Base-by-base conservation (phyloP, 495 filamentous ascomycete species). In the Chaetomium cochliodes region DNA sequence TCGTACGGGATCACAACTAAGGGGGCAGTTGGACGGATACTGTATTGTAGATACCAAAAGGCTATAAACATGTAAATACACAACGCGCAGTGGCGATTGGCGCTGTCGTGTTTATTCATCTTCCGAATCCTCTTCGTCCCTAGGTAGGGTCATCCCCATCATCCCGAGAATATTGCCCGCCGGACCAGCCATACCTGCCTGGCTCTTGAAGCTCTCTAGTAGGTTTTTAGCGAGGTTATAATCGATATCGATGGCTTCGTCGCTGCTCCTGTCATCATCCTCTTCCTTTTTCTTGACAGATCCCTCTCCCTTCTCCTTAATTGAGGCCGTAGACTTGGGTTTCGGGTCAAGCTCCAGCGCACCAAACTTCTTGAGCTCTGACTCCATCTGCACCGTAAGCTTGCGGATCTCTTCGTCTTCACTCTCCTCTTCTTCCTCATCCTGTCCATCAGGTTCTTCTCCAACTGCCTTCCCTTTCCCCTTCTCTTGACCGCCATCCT, bases 211-310 rank as follows among this genome's bases (percentile, higher is more conserved):
- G 70, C 89, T 91, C 77, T 96, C 90, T n/a, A 97, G 78, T 25
- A 97, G 75, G 71, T 97, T 97, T 72, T 91, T 92, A 42, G 90
- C 93, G 6, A 98, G 83, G 56, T 93, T 92, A 71, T 91, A 90
- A 69, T 97, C 91, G 50, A 91, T 84, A 64, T 93, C 82, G 13
- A 92, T 82, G 62, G 88, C 88, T 3, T 68, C 69, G 9, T 81
- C 81, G 13, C 70, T 78, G 20, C 71, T 75, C 28, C 82, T 81
- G 2, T 76, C 76, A 2, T 74, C 75, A 0, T 66, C 69, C 33
- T 68, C 67, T 9, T 65, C 46, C 2, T 65, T 55, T 47, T 58
- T 9, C 65, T 70, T 47, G 16, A 68, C 41, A 39, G 61, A 53
- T 70, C 20, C 33, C 26, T 62, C 59, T 50, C 64, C 54, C 25